Evolutionary conservation across 441 rosid species (phyloP).

Genomic region (Macaranga tanarius): DNA sequence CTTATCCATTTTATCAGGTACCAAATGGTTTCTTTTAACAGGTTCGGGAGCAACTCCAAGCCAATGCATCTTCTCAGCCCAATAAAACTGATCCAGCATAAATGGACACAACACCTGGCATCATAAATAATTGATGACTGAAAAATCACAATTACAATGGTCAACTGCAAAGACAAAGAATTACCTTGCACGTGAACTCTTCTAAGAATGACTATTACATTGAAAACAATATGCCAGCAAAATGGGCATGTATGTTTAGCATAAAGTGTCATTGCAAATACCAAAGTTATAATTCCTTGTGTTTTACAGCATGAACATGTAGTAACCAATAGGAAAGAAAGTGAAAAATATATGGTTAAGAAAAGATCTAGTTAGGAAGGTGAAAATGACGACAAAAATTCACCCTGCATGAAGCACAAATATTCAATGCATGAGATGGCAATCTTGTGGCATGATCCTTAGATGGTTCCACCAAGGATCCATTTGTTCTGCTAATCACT

Average conservation of each 20-base stretch:
- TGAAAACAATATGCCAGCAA: not conserved
- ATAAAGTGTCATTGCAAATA: not conserved
- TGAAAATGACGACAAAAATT: not conserved
- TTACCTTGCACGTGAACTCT: no score
- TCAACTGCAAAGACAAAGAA: not conserved
- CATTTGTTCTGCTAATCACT: not conserved
- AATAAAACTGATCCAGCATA: slow-evolving; percentile 89
- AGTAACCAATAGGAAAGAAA: not conserved
- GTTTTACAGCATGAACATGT: not conserved
- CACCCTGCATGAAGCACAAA: not conserved
- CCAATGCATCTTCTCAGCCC: slow-evolving; percentile 95
- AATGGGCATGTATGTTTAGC: not conserved
- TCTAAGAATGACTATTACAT: no score
- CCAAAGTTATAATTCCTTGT: not conserved
- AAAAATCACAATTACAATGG: not conserved
- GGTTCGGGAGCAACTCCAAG: slow-evolving; percentile 92
- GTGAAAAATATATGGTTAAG: not conserved
- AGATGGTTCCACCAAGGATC: not conserved
- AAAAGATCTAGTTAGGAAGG: not conserved
- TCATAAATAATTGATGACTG: not conserved
- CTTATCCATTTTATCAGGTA: slow-evolving; percentile 45
- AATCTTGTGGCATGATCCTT: not conserved
- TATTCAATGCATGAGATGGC: not conserved
- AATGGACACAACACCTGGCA: slow-evolving; percentile 85
- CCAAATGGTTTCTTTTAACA: slow-evolving; percentile 53